Conservation (phyloP, 768 basidiomycete species). For the Pleurotus giganteus region DNA sequence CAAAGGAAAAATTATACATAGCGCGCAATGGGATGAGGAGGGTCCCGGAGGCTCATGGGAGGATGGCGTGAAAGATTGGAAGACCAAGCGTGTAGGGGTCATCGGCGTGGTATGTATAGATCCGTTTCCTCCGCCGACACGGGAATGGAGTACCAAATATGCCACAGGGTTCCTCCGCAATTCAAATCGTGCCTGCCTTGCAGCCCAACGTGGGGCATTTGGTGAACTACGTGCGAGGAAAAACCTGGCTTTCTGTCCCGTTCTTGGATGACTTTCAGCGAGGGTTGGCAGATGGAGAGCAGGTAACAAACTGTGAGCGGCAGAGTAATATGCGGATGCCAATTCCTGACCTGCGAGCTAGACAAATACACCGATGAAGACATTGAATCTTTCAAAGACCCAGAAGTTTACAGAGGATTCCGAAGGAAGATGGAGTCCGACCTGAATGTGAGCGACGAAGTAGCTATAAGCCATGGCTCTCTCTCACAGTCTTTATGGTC, state of each 20-base stretch:
- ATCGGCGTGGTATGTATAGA: constrained; percentile 54
- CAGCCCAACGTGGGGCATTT: constrained; percentile 50
- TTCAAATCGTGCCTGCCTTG: constrained; percentile 58
- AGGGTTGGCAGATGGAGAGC: constrained; percentile 34
- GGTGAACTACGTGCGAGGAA: constrained; percentile 55
- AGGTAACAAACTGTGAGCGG: constrained; percentile 42
- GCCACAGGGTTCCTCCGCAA: constrained; percentile 56
- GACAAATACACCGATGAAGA: constrained; percentile 52
- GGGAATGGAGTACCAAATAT: background rate
- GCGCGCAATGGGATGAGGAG: constrained; percentile 55
- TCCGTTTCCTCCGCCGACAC: background rate
- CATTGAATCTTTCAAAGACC: constrained; percentile 46
- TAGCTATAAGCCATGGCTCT: background rate
- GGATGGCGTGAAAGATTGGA: constrained; percentile 39
- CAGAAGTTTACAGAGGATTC: constrained; percentile 45
- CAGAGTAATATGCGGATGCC: background rate
- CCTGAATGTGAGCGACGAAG: constrained; percentile 39
- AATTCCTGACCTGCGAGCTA: constrained; percentile 15
- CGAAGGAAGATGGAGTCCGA: constrained; percentile 45
- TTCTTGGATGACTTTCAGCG: constrained; percentile 40
- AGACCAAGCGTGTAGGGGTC: constrained; percentile 51
- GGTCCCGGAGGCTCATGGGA: constrained; percentile 14
- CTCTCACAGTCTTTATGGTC: background rate
- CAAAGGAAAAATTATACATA: constrained; percentile 58
- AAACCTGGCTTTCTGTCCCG: constrained; percentile 53